phyloP scores from a whole-genome alignment of 352 stramenopile species.

The Globisporangium irregulare region DNA sequence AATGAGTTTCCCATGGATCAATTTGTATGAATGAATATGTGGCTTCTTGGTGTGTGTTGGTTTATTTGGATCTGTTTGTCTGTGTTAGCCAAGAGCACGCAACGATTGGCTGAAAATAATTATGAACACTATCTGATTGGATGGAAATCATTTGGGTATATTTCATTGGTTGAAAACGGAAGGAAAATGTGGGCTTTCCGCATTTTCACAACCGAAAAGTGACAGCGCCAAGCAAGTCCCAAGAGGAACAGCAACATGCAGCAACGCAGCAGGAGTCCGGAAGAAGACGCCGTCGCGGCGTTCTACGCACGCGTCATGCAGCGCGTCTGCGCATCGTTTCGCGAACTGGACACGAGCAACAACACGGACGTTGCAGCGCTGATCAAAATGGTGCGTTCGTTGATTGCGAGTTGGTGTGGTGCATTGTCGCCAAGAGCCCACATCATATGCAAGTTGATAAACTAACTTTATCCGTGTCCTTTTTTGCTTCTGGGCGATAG shows the following conservation, averaged over 20 bases:
- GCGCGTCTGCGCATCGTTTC: slow-evolving; percentile 49
- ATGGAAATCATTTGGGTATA: not conserved
- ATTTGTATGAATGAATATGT: not conserved
- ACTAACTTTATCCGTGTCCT: not conserved
- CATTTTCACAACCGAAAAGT: not conserved
- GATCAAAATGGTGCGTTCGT: slow-evolving; percentile 28
- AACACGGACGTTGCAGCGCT: slow-evolving; percentile 17
- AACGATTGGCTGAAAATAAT: not conserved
- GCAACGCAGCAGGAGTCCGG: not conserved
- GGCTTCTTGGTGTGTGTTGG: not conserved
- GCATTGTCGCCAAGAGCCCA: not conserved
- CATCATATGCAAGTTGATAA: not conserved
- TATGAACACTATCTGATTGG: not conserved
- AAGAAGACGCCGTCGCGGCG: slow-evolving; percentile 29
- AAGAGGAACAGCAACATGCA: not conserved
- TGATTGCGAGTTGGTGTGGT: not conserved
- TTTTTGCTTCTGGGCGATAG: slow-evolving; percentile 14
- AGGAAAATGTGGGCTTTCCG: not conserved
- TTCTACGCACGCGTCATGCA: slow-evolving; percentile 62
- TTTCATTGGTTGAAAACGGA: not conserved
- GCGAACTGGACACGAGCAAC: slow-evolving; percentile 21
- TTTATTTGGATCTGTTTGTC: not conserved
- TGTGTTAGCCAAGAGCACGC: not conserved
- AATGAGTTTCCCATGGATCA: not conserved
- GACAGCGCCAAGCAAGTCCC: too few species aligned